Evolutionary conservation across 805 yeast genomes (phyloP), one percentile per base, ranked within the genome.

Genomic region (Hanseniaspora thailandica): DNA sequence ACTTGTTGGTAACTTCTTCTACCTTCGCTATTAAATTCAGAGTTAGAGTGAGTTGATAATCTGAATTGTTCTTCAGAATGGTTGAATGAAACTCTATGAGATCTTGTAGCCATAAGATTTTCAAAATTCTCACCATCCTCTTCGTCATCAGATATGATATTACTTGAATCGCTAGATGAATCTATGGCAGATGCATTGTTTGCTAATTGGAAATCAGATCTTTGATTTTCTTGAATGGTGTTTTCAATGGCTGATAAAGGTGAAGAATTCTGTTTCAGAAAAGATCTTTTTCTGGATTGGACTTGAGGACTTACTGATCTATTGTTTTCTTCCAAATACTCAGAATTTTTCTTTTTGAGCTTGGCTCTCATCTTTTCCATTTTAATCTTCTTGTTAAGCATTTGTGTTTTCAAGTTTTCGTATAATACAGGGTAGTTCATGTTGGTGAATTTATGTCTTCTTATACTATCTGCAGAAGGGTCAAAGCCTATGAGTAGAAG

Each of bases 51-150:
- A 23, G 9, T 36, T 3, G 25, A 35, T 8, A 19, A 8, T 22
- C 41, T 20, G 4, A 17, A n/a, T 15, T 28, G 26, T 15, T 50
- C 54, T 26, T 50, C 54, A 33, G 47, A 26, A 22, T 43, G 19
- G 26, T 5, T 43, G 8, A 50, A 23, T 7, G 54, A 50, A 3
- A 50, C 35, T 50, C 54, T 50, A n/a, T 50, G 54, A 10, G 54
- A 22, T 50, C 54, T 50, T n/a, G 46, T 12, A 15, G 43, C 19
- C 17, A 45, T 1, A 19, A 40, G 26, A 13, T 26, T 25, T 6
- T 50, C 35, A 8, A 50, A 41, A 9, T 25, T 39, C 28, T 43
- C 54, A 28, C 47, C 47, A n/a, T n/a, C n/a, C 35, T 26, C 47
- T 33, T 41, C 36, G 2, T 50, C 54, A 19, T 50, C 43, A 10